Evolutionary conservation across 1,284 basidiomycete species (phyloP), one percentile per base, ranked within the genome.

Genomic region (Rhizopogon hawkerae): DNA sequence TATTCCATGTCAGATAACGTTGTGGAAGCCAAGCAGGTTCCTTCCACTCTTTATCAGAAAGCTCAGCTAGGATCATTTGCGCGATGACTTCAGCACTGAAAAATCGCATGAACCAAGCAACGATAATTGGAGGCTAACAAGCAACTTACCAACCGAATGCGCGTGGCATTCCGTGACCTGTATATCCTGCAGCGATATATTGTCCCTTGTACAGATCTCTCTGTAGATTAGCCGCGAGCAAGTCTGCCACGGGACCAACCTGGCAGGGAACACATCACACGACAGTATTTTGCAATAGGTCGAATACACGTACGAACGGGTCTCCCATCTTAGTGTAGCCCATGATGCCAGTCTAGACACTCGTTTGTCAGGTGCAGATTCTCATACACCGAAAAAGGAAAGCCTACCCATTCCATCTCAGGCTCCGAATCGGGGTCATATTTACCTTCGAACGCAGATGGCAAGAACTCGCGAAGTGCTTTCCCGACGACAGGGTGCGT

Each of bases 161-260:
- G 2, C 86, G 76, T 3, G 86, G 81, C 86, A 92, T 91, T 0
- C 89, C 89, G 57, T 90, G 88, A 0, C 88, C 88, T 0, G 76
- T 73, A 59, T 81, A 90, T 6, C 89, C 89, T 0, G 83, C 88
- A 1, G 82, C 70, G 14, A 92, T 77, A 56, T 78, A 92, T 55
- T 91, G 86, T 0, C 83, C 82, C 7, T 21, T 18, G 16, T 42
- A 21, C 16, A 42, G 3, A 5, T 42, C 41, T 18, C 29, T 7
- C 4, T 31, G 11, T n/a, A 9, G 2, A 31, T n/a, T 31, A 9
- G 16, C 14, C 9, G 18, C 16, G 7, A 42, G 5, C 14, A 42
- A 31, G 7, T 29, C 29, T 5, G 26, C 29, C 2, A 42, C 16
- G 1, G 77, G 80, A 5, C 87, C 86, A 35, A 89, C 83, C 85